A percentile compares a stretch with the other conserved stretches of the same genome.
Evolutionary conservation across 345 rosid genomes (phyloP).

Genomic region (Citropsis articulata): DNA sequence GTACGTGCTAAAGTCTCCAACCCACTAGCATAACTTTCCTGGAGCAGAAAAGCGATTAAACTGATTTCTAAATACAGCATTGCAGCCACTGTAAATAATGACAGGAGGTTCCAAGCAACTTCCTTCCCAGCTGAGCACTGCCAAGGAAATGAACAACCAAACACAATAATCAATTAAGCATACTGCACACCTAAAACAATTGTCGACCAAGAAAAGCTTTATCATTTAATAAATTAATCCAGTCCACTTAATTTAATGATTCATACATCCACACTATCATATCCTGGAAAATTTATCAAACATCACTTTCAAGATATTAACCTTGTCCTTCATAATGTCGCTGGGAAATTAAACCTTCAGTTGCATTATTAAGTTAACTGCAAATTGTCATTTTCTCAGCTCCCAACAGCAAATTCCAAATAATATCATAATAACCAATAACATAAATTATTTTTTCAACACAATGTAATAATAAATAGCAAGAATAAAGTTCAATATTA

Average conservation of each 20-base stretch:
- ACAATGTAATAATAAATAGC: background rate
- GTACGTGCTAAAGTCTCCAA: conserved; percentile 33
- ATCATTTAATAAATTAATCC: background rate
- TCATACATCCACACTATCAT: background rate
- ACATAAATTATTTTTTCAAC: background rate
- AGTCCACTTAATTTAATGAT: background rate
- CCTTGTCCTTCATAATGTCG: background rate
- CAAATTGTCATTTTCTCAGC: background rate
- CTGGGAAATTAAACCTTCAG: background rate
- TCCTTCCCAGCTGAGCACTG: conserved; percentile 36
- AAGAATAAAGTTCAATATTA: background rate
- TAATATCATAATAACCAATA: background rate
- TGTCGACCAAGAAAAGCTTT: background rate
- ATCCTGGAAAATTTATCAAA: background rate
- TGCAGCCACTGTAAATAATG: conserved; percentile 31
- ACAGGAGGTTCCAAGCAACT: conserved; percentile 41
- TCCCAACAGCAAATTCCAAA: background rate
- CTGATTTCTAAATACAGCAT: conserved; percentile 40
- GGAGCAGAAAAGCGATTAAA: conserved; percentile 36
- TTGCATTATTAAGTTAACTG: background rate
- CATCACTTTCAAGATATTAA: background rate
- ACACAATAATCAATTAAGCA: background rate
- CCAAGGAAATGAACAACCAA: conserved; percentile 17
- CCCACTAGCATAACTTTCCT: conserved; percentile 40
- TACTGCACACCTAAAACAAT: background rate